These are phyloP conservation scores for Solanum megistacrolobum DNA, from an alignment of 257 asterid genomes.

Conservation along the genomic window DNA sequence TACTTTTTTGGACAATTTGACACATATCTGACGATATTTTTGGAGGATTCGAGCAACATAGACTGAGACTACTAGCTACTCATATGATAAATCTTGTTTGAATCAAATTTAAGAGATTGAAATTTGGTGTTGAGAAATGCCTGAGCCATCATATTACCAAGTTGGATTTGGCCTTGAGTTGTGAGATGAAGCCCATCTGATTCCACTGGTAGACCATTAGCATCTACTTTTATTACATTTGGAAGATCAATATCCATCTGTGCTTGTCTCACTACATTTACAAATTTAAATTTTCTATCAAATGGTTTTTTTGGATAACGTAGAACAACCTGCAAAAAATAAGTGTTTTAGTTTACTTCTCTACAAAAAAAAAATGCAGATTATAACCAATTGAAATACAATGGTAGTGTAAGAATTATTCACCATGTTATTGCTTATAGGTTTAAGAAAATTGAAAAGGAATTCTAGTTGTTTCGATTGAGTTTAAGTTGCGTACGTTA, in stretches of 20 bases:
- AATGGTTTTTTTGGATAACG: background rate
- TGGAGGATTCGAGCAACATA: background rate
- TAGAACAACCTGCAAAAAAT: background rate
- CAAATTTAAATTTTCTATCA: background rate
- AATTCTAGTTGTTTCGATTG: background rate
- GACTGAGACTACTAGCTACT: background rate
- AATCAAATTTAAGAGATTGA: background rate
- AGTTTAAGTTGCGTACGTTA: background rate
- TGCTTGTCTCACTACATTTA: background rate
- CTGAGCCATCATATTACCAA: conserved; percentile 4
- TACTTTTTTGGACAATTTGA: background rate
- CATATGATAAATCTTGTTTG: background rate
- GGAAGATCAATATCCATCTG: background rate
- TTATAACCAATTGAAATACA: background rate
- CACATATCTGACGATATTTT: background rate
- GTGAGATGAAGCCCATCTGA: conserved; percentile 1
- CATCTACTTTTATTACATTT: conserved; percentile 6
- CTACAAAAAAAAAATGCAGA: background rate
- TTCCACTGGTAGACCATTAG: background rate
- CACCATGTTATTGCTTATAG: background rate
- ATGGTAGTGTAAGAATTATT: background rate
- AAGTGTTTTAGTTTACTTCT: background rate
- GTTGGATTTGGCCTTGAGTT: background rate
- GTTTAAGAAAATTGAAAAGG: background rate
- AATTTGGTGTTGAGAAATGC: background rate